Percentiles rank a stretch among this genome's conserved stretches.
These are phyloP conservation scores for Solanum ahanhuiri DNA, from an alignment of 257 asterid genomes.

Conservation along the genomic window DNA sequence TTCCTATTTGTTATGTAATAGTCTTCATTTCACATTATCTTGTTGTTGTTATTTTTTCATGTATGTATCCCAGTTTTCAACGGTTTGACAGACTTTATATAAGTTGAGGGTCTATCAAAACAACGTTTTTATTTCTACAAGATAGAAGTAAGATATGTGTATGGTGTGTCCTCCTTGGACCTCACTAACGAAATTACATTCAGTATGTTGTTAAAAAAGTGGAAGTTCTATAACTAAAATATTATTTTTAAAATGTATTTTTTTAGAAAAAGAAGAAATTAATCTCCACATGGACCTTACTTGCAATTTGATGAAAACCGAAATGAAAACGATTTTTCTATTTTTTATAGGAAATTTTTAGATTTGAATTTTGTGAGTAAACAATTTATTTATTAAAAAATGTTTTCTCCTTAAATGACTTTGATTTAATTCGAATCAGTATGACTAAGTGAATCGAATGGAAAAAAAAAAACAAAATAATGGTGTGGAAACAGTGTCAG, in stretches of 20 bases:
- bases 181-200: background rate
- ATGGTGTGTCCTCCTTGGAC: no score
- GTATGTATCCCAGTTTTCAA: background rate
- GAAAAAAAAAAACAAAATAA: accelerated
- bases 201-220: no score
- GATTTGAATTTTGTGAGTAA: background rate
- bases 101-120: background rate
- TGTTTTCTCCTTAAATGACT: no score
- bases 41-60: background rate
- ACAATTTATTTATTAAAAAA: no score
- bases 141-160: background rate
- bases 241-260: no score
- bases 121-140: no score
- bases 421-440: accelerated
- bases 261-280: background rate
- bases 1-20: background rate
- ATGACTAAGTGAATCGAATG: no score
- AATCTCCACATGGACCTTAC: background rate
- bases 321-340: background rate
- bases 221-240: no score
- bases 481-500: accelerated
- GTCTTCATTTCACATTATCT: background rate
- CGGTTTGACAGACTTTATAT: background rate
- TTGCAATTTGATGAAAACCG: background rate
- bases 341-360: background rate